phyloP scores from a whole-genome alignment of 2,329 filamentous ascomycete genomes.

The Cladophialophora immunda region DNA sequence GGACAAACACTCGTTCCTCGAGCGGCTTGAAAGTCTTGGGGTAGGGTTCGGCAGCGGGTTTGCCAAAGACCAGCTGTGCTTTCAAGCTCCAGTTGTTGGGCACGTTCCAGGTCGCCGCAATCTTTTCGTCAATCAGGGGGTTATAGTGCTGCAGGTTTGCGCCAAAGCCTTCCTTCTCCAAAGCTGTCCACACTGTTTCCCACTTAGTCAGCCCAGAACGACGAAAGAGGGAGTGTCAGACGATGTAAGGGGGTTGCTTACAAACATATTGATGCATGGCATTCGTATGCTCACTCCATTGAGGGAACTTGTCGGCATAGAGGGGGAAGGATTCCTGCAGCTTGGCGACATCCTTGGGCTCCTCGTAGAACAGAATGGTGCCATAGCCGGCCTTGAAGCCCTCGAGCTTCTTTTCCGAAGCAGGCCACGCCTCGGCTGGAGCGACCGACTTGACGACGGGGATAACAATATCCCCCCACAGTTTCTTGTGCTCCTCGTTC shows the following conservation, averaged over 20 bases:
- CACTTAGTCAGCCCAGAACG: neutral
- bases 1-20: conserved; percentile 34
- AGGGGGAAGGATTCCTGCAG: conserved; percentile 62
- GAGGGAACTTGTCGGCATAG: conserved; percentile 81
- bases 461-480: conserved; percentile 69
- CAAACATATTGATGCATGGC: conserved; percentile 70
- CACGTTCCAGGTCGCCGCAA: conserved; percentile 73
- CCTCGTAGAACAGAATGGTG: conserved; percentile 87
- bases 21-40: conserved; percentile 37
- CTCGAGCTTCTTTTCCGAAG: conserved; percentile 28
- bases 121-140: conserved; percentile 79
- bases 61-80: conserved; percentile 85
- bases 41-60: conserved; percentile 26
- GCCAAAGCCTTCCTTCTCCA: conserved; percentile 84
- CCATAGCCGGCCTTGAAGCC: conserved; percentile 68
- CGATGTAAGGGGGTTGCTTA: neutral
- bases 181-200: conserved; percentile 76
- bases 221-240: neutral
- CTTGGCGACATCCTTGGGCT: conserved; percentile 69
- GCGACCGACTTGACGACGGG: conserved; percentile 35
- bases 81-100: conserved; percentile 78
- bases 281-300: conserved; percentile 77
- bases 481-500: conserved; percentile 82
- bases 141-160: conserved; percentile 95
- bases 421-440: conserved; percentile 27